Evolutionary conservation across 208 protist species (phyloP).

Genomic region (Trypanosoma rangeli): DNA sequence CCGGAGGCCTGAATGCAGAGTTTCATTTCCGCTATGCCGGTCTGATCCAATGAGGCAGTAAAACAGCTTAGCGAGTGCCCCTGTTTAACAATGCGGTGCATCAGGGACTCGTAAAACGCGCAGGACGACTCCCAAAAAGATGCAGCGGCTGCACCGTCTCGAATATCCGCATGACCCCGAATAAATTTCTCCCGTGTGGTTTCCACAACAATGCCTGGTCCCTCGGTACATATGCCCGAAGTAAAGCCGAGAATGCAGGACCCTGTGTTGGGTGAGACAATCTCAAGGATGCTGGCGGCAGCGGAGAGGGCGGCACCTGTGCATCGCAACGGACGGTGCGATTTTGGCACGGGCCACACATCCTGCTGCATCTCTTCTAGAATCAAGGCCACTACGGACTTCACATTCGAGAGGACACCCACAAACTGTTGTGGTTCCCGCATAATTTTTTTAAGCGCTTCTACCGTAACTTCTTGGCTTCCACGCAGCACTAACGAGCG

Average conservation of each 20-base stretch:
- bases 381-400: constrained; percentile 79
- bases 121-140: constrained; percentile 75
- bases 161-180: constrained; percentile 96
- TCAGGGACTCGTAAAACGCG: constrained; percentile 95
- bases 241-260: constrained; percentile 96
- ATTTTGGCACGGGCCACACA: constrained; percentile 94
- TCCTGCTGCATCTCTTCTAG: constrained; percentile 95
- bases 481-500: constrained; percentile 83
- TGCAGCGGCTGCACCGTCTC: constrained; percentile 75
- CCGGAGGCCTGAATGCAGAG: constrained; percentile 91
- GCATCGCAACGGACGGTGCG: constrained; percentile 93
- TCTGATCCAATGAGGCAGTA: constrained; percentile 96
- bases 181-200: constrained; percentile 94
- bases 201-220: constrained; percentile 93
- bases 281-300: constrained; percentile 94
- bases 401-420: constrained; percentile 62
- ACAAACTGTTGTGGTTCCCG: constrained; percentile 70
- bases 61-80: constrained; percentile 98
- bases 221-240: constrained; percentile 94
- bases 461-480: constrained; percentile 68
- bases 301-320: constrained; percentile 97
- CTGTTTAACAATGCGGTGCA: constrained; percentile 89
- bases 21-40: constrained; percentile 97
- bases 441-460: constrained; percentile 51
- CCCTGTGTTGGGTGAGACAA: constrained; percentile 85